phyloP scores from a whole-genome alignment of 1,139 yeast species.

The Fermentozyma sake region DNA sequence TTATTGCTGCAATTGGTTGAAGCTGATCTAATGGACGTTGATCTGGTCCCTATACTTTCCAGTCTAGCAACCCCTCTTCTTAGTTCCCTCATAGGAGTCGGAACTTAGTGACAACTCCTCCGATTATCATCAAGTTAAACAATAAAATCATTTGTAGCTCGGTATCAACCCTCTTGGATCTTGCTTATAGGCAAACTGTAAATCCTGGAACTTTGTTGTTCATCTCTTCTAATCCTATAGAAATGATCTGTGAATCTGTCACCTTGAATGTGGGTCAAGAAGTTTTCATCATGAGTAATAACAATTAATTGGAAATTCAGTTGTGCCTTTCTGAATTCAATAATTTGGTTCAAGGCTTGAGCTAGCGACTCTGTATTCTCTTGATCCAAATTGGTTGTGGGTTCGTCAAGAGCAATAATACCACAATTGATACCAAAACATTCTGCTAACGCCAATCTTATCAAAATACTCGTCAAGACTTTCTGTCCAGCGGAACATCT shows the following conservation, averaged over 20 bases:
- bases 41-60: not conserved
- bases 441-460: constrained; percentile 88
- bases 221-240: constrained; percentile 76
- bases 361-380: constrained; percentile 91
- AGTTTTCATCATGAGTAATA: constrained; percentile 94
- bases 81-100: not conserved
- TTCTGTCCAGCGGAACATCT: constrained; percentile 98
- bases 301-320: constrained; percentile 90
- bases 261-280: constrained; percentile 80
- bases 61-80: not conserved
- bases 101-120: not conserved
- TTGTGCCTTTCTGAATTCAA: constrained; percentile 70
- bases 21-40: not conserved
- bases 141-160: not conserved
- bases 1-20: not conserved
- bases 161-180: constrained; percentile 24
- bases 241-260: constrained; percentile 84
- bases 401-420: constrained; percentile 93
- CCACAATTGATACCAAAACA: constrained; percentile 96
- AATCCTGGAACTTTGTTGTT: constrained; percentile 74
- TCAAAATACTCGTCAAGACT: constrained; percentile 87
- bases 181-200: constrained; percentile 39
- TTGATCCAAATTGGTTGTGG: constrained; percentile 90
- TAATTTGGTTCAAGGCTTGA: constrained; percentile 68
- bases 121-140: not conserved